Evolutionary conservation across 345 rosid species (phyloP), one percentile per base, ranked within the genome.

Genomic region (Dovyalis caffra): DNA sequence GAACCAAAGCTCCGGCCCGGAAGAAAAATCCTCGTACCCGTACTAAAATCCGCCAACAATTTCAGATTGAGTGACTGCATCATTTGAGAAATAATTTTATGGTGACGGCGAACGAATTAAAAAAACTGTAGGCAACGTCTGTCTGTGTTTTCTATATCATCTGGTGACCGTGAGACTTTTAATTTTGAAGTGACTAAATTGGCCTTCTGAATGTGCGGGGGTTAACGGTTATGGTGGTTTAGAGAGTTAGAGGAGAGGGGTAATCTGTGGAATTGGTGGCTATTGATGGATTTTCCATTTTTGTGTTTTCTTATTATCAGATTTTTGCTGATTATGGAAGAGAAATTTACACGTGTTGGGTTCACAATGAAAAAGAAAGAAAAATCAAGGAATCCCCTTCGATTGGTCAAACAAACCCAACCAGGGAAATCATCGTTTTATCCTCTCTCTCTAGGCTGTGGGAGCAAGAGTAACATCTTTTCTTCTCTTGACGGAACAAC

Each of bases 1-100:
- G 15, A 68, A 32, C 72, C 32, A 37, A 43, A 47, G 66, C 70
- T 74, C 14, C 76, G 75, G 37, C 62, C 73, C 2, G 35, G 79
- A 40, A 84, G 58, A 3, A 43, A 34, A 18, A 77, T 34, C 72
- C 69, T 64, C 58, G 68, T 72, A 61, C 74, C 76, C 56, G 79
- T 70, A 66, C 61, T 78, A 60, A 83, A 79, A 72, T 74, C 87
- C 40, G 81, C 37, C 33, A 83, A 81, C 66, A 68, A 75, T 72
- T 80, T 83, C 34, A 86, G 61, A 69, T 81, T 74, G 6, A 78
- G 61, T 20, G 91, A 83, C 74, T 84, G 87, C 90, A 85, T 86
- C 62, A 72, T 66, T 34, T n/a, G 14, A 9, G 28, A 37, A n/a
- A 43, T 14, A 43, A 43, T 43, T 43, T 12, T 43, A 43, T 14